Evolutionary conservation across 257 asterid species (phyloP).

Genomic region (Handroanthus guayacan): DNA sequence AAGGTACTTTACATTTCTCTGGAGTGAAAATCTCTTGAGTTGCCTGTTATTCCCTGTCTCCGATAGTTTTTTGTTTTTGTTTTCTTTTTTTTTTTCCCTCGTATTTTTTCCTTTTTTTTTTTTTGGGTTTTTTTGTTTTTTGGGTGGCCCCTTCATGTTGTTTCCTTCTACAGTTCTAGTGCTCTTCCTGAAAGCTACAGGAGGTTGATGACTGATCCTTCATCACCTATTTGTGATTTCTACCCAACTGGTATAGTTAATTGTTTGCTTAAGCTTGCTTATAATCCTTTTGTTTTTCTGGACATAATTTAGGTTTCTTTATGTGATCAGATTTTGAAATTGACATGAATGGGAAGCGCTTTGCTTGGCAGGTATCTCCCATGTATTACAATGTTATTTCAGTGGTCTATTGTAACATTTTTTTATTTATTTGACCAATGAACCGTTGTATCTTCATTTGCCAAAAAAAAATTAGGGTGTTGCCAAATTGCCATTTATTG

Average conservation of each 20-base stretch:
- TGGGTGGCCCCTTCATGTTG: not conserved
- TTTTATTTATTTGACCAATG: slow-evolving; percentile 24
- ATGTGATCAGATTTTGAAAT: slow-evolving; percentile 75
- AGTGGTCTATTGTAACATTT: slow-evolving; percentile 24
- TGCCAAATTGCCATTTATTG: slow-evolving; percentile 94
- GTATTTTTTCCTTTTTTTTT: no score
- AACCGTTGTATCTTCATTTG: slow-evolving; percentile 34
- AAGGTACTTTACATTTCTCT: slow-evolving; percentile 57
- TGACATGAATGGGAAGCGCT: slow-evolving; percentile 98
- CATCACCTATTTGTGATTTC: slow-evolving; percentile 79
- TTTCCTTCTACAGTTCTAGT: slow-evolving; percentile 60
- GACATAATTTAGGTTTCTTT: slow-evolving; percentile 36
- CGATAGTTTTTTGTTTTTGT: not conserved
- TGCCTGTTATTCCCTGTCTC: slow-evolving; percentile 27
- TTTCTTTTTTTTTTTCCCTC: no score
- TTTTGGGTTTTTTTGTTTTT: no score
- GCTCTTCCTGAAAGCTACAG: slow-evolving; percentile 88
- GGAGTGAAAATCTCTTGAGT: slow-evolving; percentile 22
- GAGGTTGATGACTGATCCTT: slow-evolving; percentile 85
- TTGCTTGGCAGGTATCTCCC: slow-evolving; percentile 89
- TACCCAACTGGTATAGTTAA: slow-evolving; percentile 77
- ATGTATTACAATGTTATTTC: slow-evolving; percentile 18
- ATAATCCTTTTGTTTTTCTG: slow-evolving; percentile 10
- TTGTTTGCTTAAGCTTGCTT: slow-evolving; percentile 25
- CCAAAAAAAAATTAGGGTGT: slow-evolving; percentile 60